Conservation (phyloP, 768 basidiomycete species). For the Suillus spraguei region DNA sequence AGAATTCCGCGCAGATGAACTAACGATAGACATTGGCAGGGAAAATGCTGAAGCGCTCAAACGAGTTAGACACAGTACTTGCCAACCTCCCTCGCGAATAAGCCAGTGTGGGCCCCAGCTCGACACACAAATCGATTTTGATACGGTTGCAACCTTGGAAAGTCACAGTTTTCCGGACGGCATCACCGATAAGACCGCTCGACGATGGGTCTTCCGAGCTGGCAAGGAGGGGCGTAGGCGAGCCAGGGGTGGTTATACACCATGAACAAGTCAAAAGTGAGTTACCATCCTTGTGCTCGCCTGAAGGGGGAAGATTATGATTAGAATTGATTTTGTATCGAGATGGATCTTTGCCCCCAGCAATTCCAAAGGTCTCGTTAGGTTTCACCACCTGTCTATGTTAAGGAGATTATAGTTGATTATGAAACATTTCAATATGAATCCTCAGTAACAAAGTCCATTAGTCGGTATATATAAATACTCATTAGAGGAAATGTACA, state of each 20-base stretch:
- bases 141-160: background rate
- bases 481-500: background rate
- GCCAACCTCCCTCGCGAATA: no score
- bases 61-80: background rate
- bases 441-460: background rate
- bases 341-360: background rate
- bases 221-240: background rate
- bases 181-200: background rate
- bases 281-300: background rate
- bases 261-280: no score
- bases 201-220: background rate
- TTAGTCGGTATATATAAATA: background rate
- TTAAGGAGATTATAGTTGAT: background rate
- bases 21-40: background rate
- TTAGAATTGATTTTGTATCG: background rate
- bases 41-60: background rate
- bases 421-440: background rate
- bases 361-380: background rate
- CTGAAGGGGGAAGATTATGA: background rate
- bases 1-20: background rate
- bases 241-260: background rate
- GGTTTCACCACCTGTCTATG: background rate
- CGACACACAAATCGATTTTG: background rate
- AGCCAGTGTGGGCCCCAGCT: background rate
- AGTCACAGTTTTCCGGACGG: background rate